These are phyloP conservation scores for Friedmanniomyces simplex DNA, from an alignment of 495 filamentous ascomycete species.

Conservation along the genomic window DNA sequence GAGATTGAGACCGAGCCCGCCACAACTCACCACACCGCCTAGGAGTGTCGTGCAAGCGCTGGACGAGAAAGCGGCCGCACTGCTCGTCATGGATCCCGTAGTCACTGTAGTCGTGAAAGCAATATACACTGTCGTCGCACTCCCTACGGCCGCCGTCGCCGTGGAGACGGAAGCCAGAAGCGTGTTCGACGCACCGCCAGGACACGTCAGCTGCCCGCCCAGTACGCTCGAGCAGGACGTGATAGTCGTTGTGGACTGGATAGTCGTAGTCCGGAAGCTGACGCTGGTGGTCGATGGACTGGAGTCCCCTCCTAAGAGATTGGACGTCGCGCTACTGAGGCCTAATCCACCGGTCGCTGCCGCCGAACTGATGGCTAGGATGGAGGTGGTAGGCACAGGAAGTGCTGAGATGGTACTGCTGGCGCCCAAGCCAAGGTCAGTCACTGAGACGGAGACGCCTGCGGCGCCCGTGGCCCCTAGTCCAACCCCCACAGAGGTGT, in stretches of 20 bases:
- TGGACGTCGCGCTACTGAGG: background rate
- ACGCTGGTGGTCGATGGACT: background rate
- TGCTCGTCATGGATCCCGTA: background rate
- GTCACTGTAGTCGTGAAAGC: conserved; percentile 7
- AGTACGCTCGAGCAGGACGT: conserved; percentile 7
- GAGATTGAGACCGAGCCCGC: background rate
- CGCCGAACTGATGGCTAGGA: no score
- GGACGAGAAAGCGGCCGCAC: background rate
- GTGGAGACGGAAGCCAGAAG: background rate
- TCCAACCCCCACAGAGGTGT: background rate
- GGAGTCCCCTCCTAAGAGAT: background rate
- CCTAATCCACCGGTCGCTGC: no score
- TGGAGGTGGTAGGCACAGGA: no score
- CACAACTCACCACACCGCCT: background rate
- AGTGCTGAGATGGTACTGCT: no score
- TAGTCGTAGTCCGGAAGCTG: background rate
- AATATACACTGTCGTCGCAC: conserved; percentile 4
- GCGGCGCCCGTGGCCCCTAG: background rate
- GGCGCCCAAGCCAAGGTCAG: background rate
- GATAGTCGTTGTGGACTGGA: conserved; percentile 1
- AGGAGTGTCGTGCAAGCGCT: background rate
- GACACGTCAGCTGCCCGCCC: conserved; percentile 2
- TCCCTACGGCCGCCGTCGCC: background rate
- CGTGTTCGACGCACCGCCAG: background rate
- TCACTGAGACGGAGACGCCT: background rate